Percentiles rank a stretch among this genome's conserved stretches.
Evolutionary conservation across 2,329 filamentous ascomycete genomes (phyloP).

Genomic region (Penicillium sp.): DNA sequence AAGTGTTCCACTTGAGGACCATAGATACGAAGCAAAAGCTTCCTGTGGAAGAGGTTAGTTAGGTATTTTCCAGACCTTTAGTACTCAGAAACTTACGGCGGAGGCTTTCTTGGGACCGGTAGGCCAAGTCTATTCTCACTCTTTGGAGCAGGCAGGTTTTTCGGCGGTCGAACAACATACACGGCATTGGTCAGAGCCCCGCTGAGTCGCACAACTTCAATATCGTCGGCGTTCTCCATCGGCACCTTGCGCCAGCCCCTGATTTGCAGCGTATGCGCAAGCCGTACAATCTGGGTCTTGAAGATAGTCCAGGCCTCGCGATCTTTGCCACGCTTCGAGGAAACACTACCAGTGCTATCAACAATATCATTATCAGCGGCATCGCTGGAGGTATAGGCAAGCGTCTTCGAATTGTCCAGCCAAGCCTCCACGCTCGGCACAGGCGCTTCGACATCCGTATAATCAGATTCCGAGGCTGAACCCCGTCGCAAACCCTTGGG

Average conservation of each 20-base stretch:
- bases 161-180: slow-evolving; percentile 83
- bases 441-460: slow-evolving; percentile 70
- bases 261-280: slow-evolving; percentile 80
- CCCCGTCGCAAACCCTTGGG: slow-evolving; percentile 37
- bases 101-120: slow-evolving; percentile 43
- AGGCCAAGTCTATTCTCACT: slow-evolving; percentile 38
- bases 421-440: slow-evolving; percentile 79
- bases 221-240: slow-evolving; percentile 39
- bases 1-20: slow-evolving; percentile 92
- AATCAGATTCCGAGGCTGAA: slow-evolving; percentile 79
- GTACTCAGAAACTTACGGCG: slow-evolving; percentile 45
- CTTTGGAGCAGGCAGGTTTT: slow-evolving; percentile 49
- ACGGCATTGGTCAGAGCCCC: slow-evolving; percentile 95
- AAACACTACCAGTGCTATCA: slow-evolving; percentile 40
- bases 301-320: slow-evolving; percentile 75
- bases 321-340: slow-evolving; percentile 58
- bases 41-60: slow-evolving; percentile 41
- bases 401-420: slow-evolving; percentile 84
- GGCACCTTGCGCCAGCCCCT: slow-evolving; percentile 88
- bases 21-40: slow-evolving; percentile 85
- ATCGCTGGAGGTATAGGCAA: slow-evolving; percentile 63
- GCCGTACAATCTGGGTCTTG: slow-evolving; percentile 84
- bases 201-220: slow-evolving; percentile 54
- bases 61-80: background rate
- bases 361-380: slow-evolving; percentile 41